Base-by-base conservation (phyloP, 2,329 filamentous ascomycete genomes). In the Pezicula rhizophila region DNA sequence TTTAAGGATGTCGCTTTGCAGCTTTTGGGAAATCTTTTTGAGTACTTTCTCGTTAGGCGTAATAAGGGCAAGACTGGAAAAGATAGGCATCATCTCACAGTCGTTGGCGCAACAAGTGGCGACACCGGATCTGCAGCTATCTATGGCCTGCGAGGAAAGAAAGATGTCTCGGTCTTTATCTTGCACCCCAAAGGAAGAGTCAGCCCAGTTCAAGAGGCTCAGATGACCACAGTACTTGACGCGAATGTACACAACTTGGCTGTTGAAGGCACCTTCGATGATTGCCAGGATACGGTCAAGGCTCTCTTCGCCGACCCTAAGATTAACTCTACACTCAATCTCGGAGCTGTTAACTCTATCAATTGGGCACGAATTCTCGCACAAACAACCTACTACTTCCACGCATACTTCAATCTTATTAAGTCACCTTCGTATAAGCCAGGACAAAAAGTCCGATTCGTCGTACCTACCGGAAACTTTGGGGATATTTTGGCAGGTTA, bases 221-320 rank as follows among this genome's bases (percentile, higher is more conserved):
- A 97, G 72, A 97, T 97, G 93, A 96, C 91, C 1, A 96, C 92
- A 0, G 87, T 93, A 25, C 74, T 89, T 37, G 93, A 97, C 66
- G 72, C 79, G 51, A 97, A 97, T 64, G 91, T 97, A 31, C 89
- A 96, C 76, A 96, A 95, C 68, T 73, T 97, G 42, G 83, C 88
- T 46, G 87, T 97, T 11, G 82, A 86, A 44, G 93, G 92, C 50
- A 95, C 89, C 0, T 97, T 97, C 65, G 92, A 97, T 64, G 90
- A 97, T 66, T 97, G 93, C 70, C 92, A 96, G 80, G 90, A 96
- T 68, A 95, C 93, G 49, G 86, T 99, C 66, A 97, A 99, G 72
- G 84, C 87, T 1, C 78, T 99, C 44, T 96, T 97, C 65, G 84
- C 82, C 54, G 92, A 99, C 61, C 75, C 85, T 2, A 83, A 90